phyloP scores from a whole-genome alignment of 2,329 filamentous ascomycete species.

The Colletotrichum orchidophilum region DNA sequence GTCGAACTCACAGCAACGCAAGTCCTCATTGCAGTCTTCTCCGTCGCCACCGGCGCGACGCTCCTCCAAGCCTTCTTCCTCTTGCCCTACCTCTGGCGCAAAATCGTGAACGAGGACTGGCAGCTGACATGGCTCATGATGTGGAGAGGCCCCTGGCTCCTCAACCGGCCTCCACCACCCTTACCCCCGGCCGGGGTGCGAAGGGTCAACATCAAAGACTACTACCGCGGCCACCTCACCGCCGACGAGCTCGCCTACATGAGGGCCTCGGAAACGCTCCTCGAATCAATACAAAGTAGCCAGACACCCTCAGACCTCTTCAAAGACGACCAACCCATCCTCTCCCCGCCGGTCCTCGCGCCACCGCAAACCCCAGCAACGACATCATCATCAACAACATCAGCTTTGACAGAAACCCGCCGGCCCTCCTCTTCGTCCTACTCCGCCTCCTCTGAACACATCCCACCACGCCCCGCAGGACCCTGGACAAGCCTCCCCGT shows the following conservation, averaged over 20 bases:
- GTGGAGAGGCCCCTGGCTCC: constrained; percentile 57
- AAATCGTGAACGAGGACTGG: constrained; percentile 61
- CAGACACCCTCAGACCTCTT: constrained; percentile 38
- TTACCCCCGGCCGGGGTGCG: constrained; percentile 48
- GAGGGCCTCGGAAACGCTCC: constrained; percentile 45
- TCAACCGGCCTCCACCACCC: constrained; percentile 48
- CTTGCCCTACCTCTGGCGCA: constrained; percentile 61
- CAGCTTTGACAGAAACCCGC: background rate
- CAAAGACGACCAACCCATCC: constrained; percentile 41
- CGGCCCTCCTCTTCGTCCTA: background rate
- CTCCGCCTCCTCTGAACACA: constrained; percentile 35
- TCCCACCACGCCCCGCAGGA: constrained; percentile 46
- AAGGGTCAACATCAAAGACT: constrained; percentile 57
- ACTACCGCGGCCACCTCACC: constrained; percentile 59
- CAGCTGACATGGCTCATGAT: constrained; percentile 58
- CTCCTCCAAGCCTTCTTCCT: constrained; percentile 57
- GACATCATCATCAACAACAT: background rate
- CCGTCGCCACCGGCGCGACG: constrained; percentile 52
- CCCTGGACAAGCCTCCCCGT: constrained; percentile 53
- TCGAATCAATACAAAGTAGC: constrained; percentile 43
- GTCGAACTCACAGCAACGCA: constrained; percentile 37
- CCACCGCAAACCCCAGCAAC: constrained; percentile 22
- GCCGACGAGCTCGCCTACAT: constrained; percentile 53
- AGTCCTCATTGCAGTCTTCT: constrained; percentile 50
- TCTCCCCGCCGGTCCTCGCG: constrained; percentile 42